Conservation (phyloP, 768 basidiomycete species). For the Pisolithus tinctorius region DNA sequence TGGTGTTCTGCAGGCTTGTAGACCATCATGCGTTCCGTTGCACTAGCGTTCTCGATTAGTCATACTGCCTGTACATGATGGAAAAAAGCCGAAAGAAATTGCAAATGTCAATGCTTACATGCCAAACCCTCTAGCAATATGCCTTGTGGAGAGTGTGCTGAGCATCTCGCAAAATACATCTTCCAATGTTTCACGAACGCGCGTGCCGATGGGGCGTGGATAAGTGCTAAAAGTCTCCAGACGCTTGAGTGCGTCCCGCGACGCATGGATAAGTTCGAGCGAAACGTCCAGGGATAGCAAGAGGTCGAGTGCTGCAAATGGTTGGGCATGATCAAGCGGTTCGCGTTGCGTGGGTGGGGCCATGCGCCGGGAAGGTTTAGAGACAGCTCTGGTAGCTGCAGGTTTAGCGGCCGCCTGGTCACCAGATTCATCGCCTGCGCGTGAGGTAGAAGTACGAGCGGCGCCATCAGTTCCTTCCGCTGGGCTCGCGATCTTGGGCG, state of each 20-base stretch:
- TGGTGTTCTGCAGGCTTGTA: slow-evolving; percentile 87
- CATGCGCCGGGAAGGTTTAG: not conserved
- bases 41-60: slow-evolving; percentile 39
- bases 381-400: not conserved
- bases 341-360: not conserved
- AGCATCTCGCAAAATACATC: slow-evolving; percentile 87
- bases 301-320: slow-evolving; percentile 59
- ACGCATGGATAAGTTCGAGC: slow-evolving; percentile 87
- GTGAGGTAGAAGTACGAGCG: not conserved
- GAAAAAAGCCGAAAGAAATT: not conserved
- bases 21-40: slow-evolving; percentile 81
- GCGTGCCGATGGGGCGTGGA: slow-evolving; percentile 79
- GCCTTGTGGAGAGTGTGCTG: slow-evolving; percentile 67
- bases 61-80: not conserved
- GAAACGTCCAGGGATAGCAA: slow-evolving; percentile 89
- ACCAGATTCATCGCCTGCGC: not conserved
- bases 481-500: not conserved
- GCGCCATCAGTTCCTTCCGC: not conserved
- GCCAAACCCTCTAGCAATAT: slow-evolving; percentile 75
- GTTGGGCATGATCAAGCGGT: not conserved
- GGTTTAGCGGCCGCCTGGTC: not conserved
- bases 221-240: slow-evolving; percentile 87
- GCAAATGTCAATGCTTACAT: slow-evolving; percentile 38
- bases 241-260: slow-evolving; percentile 86
- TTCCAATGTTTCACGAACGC: slow-evolving; percentile 89